These are phyloP conservation scores for Pseudogymnoascus sp. DNA, from an alignment of 2,329 filamentous ascomycete species.

Conservation along the genomic window DNA sequence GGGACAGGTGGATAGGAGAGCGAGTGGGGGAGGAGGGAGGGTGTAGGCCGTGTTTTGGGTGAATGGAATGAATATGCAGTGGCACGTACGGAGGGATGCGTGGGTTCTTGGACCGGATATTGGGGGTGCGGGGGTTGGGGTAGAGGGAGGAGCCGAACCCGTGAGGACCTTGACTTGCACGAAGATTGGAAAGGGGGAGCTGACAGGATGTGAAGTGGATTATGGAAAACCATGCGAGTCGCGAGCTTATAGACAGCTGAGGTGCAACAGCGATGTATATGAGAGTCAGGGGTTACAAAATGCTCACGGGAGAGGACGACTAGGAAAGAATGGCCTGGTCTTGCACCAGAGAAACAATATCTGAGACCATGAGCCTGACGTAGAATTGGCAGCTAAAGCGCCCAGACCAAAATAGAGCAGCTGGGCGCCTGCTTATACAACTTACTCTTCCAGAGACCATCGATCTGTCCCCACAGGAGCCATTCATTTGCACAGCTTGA, in stretches of 20 bases:
- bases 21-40: constrained; percentile 55
- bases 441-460: background rate
- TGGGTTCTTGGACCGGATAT: constrained; percentile 67
- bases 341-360: background rate
- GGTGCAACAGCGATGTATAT: background rate
- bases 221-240: background rate
- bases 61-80: constrained; percentile 55
- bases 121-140: constrained; percentile 47
- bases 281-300: background rate
- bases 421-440: background rate
- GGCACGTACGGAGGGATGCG: constrained; percentile 70
- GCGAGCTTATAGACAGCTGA: background rate
- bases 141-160: constrained; percentile 29
- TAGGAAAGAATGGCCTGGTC: background rate
- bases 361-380: background rate
- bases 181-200: constrained; percentile 1
- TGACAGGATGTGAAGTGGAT: constrained; percentile 1
- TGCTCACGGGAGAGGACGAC: background rate
- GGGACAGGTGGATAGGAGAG: constrained; percentile 38
- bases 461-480: background rate
- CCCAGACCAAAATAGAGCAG: background rate
- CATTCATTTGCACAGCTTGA: background rate
- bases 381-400: background rate
- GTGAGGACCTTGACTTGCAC: constrained; percentile 10
- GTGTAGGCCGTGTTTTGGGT: constrained; percentile 86